These are phyloP conservation scores for Neobulgaria alba DNA, from an alignment of 2,329 filamentous ascomycete genomes.

Conservation along the genomic window DNA sequence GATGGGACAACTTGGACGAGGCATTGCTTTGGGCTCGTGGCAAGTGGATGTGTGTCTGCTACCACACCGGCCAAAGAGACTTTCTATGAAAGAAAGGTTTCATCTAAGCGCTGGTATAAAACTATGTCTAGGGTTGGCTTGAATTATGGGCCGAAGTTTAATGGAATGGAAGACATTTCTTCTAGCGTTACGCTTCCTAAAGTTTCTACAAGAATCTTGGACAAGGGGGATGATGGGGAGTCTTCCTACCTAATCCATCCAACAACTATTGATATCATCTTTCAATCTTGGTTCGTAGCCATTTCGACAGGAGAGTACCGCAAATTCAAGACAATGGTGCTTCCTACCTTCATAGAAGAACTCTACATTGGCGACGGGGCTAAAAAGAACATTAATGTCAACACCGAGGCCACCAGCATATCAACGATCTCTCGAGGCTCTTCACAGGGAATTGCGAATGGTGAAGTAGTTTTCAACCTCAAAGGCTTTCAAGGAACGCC, in stretches of 20 bases:
- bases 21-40: conserved; percentile 5
- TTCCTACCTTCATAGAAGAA: conserved; percentile 6
- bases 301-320: conserved; percentile 1
- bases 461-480: not conserved
- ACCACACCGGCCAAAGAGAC: not conserved
- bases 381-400: not conserved
- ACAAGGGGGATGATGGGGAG: not conserved
- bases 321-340: conserved; percentile 2
- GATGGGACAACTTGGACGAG: conserved; percentile 6
- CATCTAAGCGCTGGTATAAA: not conserved
- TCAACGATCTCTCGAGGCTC: not conserved
- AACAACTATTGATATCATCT: conserved; percentile 4
- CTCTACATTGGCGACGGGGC: conserved; percentile 5
- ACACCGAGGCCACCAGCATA: not conserved
- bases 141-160: not conserved
- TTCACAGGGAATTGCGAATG: not conserved
- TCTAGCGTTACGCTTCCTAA: not conserved
- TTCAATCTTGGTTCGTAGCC: conserved; percentile 3
- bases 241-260: conserved; percentile 5
- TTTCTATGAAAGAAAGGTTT: not conserved
- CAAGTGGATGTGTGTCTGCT: not conserved
- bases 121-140: not conserved
- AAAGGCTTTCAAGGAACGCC: conserved; percentile 1
- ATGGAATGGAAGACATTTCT: not conserved
- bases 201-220: not conserved